Conservation (phyloP, 2,329 filamentous ascomycete species). For the Aspergillus sp. region DNA sequence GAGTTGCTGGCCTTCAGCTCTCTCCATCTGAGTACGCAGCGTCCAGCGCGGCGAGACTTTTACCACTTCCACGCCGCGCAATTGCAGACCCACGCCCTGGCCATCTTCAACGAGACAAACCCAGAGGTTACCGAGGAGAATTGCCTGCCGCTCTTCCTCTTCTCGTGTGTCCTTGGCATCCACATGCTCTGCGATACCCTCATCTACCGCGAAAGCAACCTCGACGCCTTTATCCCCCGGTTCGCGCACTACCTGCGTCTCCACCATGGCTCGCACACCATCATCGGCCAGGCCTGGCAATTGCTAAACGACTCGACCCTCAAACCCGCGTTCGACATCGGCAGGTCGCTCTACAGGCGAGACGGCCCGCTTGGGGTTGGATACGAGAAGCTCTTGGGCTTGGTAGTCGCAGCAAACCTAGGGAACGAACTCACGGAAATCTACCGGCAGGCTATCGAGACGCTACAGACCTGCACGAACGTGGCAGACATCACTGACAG, state of each 20-base stretch:
- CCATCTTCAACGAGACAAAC: conserved; percentile 14
- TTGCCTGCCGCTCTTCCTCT: conserved; percentile 23
- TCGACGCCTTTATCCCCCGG: conserved; percentile 35
- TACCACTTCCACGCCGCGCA: conserved; percentile 36
- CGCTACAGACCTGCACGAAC: conserved; percentile 12
- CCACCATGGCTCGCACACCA: conserved; percentile 25
- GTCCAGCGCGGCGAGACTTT: conserved; percentile 36
- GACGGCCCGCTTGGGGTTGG: neutral
- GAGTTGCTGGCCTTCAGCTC: conserved; percentile 50
- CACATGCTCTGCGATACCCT: conserved; percentile 53
- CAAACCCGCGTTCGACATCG: neutral
- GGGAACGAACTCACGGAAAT: neutral
- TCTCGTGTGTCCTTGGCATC: conserved; percentile 19
- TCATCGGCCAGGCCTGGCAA: conserved; percentile 15
- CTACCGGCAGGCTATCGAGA: conserved; percentile 10
- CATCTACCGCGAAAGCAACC: conserved; percentile 37
- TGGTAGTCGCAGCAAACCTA: neutral
- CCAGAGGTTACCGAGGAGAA: conserved; percentile 16
- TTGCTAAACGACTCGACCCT: conserved; percentile 17
- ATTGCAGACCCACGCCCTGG: conserved; percentile 31
- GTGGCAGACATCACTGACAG: neutral
- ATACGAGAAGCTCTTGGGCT: neutral
- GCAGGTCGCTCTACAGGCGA: neutral
- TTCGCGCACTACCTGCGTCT: conserved; percentile 27
- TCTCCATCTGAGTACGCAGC: conserved; percentile 41